phyloP scores from a whole-genome alignment of 2,329 filamentous ascomycete genomes.

The Aureobasidium uvarum region DNA sequence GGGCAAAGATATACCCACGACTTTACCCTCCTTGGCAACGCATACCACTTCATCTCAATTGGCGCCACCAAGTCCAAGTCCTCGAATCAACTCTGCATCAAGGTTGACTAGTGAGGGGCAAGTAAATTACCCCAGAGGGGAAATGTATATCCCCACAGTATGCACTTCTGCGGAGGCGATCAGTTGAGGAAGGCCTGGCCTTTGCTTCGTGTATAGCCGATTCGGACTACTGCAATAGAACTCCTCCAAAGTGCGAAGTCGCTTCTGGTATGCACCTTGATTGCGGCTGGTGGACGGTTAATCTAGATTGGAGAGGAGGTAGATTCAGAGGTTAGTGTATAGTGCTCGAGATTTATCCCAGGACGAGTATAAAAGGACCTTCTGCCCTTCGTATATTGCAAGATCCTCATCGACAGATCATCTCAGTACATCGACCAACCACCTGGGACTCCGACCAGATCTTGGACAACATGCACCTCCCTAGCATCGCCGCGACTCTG shows the following conservation, averaged over 20 bases:
- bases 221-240: background rate
- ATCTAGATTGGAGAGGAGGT: background rate
- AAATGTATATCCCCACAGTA: slow-evolving; percentile 14
- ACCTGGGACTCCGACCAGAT: background rate
- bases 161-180: background rate
- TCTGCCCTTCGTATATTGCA: slow-evolving; percentile 1
- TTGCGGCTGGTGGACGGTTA: slow-evolving; percentile 5
- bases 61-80: background rate
- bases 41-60: background rate
- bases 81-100: background rate
- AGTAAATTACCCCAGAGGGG: slow-evolving; percentile 16
- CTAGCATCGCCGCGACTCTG: slow-evolving; percentile 31
- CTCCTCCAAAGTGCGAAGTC: background rate
- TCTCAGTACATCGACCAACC: background rate
- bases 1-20: slow-evolving; percentile 16
- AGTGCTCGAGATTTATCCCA: background rate
- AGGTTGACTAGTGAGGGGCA: background rate
- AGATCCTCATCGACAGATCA: background rate
- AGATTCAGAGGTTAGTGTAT: background rate
- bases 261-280: background rate
- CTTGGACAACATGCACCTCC: slow-evolving; percentile 31
- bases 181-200: background rate
- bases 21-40: slow-evolving; percentile 20
- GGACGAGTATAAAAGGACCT: slow-evolving; percentile 3
- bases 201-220: slow-evolving; percentile 15